Evolutionary conservation across 345 rosid genomes (phyloP).

Genomic region (Eucalyptus urophylla): DNA sequence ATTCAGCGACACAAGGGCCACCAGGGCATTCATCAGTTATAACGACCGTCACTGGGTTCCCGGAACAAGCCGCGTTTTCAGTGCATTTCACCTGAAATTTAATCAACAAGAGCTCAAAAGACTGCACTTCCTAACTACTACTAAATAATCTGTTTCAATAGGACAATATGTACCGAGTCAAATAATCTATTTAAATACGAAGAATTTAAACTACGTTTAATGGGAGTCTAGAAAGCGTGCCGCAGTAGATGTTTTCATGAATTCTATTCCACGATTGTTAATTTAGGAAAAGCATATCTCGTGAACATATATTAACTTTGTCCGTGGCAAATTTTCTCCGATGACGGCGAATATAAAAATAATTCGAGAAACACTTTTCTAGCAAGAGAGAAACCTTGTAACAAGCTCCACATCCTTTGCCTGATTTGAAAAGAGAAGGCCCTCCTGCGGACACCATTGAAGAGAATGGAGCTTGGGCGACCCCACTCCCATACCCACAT

Average conservation of each 20-base stretch:
- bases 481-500: constrained; percentile 38
- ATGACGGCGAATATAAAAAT: not conserved
- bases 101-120: not conserved
- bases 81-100: constrained; percentile 38
- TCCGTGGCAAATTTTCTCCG: not conserved
- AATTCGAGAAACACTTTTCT: not conserved
- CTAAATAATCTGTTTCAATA: not conserved
- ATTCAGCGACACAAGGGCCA: constrained; percentile 31
- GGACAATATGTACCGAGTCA: not conserved
- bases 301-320: not conserved
- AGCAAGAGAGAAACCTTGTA: constrained; percentile 20
- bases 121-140: too few relatives aligned
- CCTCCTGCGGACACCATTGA: constrained; percentile 46
- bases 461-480: constrained; percentile 24
- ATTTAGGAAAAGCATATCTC: not conserved
- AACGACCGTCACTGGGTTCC: constrained; percentile 35
- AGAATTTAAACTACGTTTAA: not conserved
- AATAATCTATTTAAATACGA: not conserved
- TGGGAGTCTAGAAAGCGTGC: not conserved
- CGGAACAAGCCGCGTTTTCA: constrained; percentile 44
- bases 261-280: not conserved
- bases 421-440: constrained; percentile 32
- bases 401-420: constrained; percentile 73
- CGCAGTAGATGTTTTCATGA: not conserved
- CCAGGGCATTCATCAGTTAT: constrained; percentile 64